A percentile compares a stretch with the other conserved stretches of the same genome.
Evolutionary conservation across 805 yeast species (phyloP).

Genomic region (Candida odintsovae): DNA sequence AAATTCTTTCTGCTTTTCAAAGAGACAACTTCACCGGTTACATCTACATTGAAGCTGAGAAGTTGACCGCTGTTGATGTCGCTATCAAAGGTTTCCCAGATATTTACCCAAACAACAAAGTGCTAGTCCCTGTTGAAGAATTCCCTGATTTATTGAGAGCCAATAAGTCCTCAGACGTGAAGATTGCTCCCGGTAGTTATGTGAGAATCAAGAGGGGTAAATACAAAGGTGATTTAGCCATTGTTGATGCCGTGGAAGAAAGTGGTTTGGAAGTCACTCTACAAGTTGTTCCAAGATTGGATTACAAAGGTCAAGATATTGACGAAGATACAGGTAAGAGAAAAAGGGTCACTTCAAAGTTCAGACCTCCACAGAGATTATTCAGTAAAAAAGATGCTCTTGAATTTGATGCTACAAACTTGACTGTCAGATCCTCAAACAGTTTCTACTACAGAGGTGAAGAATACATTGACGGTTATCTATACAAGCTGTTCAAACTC

Average conservation of each 20-base stretch:
- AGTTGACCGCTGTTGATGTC: constrained; percentile 83
- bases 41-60: constrained; percentile 89
- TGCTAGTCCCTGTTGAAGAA: constrained; percentile 92
- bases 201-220: constrained; percentile 88
- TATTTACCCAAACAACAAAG: constrained; percentile 65
- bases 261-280: constrained; percentile 94
- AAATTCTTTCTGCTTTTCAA: constrained; percentile 85
- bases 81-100: constrained; percentile 89
- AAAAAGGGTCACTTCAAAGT: constrained; percentile 50
- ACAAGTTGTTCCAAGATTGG: constrained; percentile 87
- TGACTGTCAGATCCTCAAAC: constrained; percentile 59
- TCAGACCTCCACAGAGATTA: constrained; percentile 79
- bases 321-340: constrained; percentile 48
- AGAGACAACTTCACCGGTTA: constrained; percentile 91
- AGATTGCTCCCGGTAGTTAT: constrained; percentile 85
- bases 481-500: constrained; percentile 80
- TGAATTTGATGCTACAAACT: constrained; percentile 69
- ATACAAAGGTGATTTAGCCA: constrained; percentile 88
- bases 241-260: constrained; percentile 88
- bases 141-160: constrained; percentile 91
- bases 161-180: constrained; percentile 80
- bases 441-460: constrained; percentile 77
- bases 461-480: constrained; percentile 83
- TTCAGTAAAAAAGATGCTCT: constrained; percentile 88
- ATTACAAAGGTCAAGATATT: constrained; percentile 68